phyloP scores from a whole-genome alignment of 192 early-diverging fungal species.

The Coemansia sp. region DNA sequence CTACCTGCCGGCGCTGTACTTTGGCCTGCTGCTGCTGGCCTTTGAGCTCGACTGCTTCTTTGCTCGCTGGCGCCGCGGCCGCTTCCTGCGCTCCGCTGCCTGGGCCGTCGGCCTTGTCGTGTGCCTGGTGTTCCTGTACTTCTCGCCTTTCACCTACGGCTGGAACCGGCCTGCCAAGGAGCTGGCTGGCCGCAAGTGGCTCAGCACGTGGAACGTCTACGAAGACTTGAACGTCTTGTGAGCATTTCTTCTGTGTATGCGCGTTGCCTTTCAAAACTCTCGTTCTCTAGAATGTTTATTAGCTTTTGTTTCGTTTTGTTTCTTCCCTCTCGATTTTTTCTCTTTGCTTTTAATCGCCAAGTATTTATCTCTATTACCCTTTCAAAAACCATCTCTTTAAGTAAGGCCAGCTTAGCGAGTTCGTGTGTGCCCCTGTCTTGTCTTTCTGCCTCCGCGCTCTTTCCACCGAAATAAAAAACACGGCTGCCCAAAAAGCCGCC shows the following conservation, averaged over 20 bases:
- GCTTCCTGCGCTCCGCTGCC: conserved; percentile 55
- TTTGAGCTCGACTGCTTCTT: conserved; percentile 70
- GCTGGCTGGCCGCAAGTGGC: conserved; percentile 62
- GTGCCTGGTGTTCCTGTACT: conserved; percentile 55
- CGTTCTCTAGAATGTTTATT: too few species aligned
- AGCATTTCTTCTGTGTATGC: too few species aligned
- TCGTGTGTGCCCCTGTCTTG: too few species aligned
- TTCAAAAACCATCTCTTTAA: too few species aligned
- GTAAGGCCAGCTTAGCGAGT: too few species aligned
- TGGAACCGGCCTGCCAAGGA: conserved; percentile 60
- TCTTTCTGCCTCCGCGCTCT: too few species aligned
- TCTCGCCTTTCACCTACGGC: conserved; percentile 79
- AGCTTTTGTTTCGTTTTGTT: not conserved
- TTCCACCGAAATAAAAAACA: too few species aligned
- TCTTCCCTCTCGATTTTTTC: not conserved
- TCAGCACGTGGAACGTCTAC: conserved; percentile 76
- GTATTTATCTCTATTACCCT: not conserved
- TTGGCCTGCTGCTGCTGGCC: conserved; percentile 71
- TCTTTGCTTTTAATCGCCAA: not conserved
- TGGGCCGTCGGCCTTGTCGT: conserved; percentile 13
- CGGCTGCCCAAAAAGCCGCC: too few species aligned
- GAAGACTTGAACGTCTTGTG: conserved; percentile 35
- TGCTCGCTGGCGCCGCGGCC: conserved; percentile 56
- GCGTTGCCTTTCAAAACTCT: too few species aligned
- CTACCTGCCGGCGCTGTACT: conserved; percentile 85